Percentiles rank a stretch among this genome's conserved stretches.
Evolutionary conservation across 73 alveolate species (phyloP).

Genomic region (Uronychia setigera): DNA sequence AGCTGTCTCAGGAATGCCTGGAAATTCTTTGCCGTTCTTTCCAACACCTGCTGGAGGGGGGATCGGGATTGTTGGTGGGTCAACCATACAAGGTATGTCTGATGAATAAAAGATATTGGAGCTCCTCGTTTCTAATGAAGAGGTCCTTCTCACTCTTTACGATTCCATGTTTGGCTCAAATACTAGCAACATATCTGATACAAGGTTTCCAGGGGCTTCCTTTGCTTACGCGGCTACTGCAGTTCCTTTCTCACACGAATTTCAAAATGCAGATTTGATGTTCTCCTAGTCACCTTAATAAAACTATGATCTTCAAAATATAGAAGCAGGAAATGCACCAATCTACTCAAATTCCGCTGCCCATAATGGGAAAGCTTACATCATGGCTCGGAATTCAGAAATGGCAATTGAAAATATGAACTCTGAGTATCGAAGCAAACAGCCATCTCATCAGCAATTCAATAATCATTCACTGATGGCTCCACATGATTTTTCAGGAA

Average conservation of each 20-base stretch:
- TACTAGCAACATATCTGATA: not conserved
- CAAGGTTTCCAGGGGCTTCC: slow-evolving; percentile 1
- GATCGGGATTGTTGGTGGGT: not conserved
- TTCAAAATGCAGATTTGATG: not conserved
- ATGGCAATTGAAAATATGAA: too few relatives aligned
- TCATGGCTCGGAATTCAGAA: not conserved
- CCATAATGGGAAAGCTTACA: not conserved
- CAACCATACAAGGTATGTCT: too few relatives aligned
- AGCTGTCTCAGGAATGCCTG: not conserved
- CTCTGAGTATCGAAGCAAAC: too few relatives aligned
- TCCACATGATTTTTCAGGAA: too few relatives aligned
- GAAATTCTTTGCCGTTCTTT: not conserved
- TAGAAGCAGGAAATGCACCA: not conserved
- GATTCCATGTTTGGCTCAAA: not conserved
- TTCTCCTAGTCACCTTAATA: not conserved
- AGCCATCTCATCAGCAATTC: too few relatives aligned
- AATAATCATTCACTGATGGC: too few relatives aligned
- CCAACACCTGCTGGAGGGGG: not conserved
- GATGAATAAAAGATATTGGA: not conserved
- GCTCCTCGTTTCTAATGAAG: not conserved
- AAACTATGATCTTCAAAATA: not conserved
- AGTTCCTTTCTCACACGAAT: not conserved
- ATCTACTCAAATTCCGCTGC: not conserved
- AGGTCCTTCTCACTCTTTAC: not conserved
- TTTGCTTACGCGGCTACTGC: not conserved